A percentile compares a stretch with the other conserved stretches of the same genome.
These are phyloP conservation scores for Debaryomyces nepalensis DNA, from an alignment of 1,139 yeast genomes.

Conservation along the genomic window DNA sequence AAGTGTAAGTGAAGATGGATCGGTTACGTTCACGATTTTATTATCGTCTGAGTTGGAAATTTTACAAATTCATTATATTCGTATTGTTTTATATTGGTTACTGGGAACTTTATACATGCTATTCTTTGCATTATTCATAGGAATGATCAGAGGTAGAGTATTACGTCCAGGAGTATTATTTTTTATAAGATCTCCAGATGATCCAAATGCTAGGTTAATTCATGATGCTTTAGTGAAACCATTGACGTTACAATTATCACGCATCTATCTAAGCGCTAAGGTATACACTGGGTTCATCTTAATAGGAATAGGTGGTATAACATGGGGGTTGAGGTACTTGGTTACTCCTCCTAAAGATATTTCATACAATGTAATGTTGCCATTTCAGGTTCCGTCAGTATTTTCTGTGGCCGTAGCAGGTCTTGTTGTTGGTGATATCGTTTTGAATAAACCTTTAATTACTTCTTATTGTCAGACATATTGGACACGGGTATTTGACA, in stretches of 20 bases:
- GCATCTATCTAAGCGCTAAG: conserved; percentile 74
- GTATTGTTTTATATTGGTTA: conserved; percentile 60
- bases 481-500: conserved; percentile 68
- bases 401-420: conserved; percentile 16
- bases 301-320: conserved; percentile 73
- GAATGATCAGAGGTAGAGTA: conserved; percentile 74
- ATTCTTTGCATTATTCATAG: conserved; percentile 81
- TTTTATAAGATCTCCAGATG: conserved; percentile 93
- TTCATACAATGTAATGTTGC: conserved; percentile 31
- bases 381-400: conserved; percentile 20
- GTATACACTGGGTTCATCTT: conserved; percentile 77
- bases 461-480: conserved; percentile 47
- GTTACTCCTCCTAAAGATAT: conserved; percentile 22
- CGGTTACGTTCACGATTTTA: conserved; percentile 24
- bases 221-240: conserved; percentile 88
- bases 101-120: conserved; percentile 88
- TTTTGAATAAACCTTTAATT: conserved; percentile 22
- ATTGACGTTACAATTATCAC: conserved; percentile 67
- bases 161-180: conserved; percentile 88
- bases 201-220: conserved; percentile 85
- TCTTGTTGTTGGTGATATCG: conserved; percentile 14
- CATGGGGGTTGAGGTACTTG: conserved; percentile 54
- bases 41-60: conserved; percentile 30
- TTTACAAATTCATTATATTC: conserved; percentile 28
- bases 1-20: conserved; percentile 16